Percentiles rank a stretch among this genome's conserved stretches.
Evolutionary conservation across 2,329 filamentous ascomycete genomes (phyloP).

Genomic region (Curvularia hawaiiensis): DNA sequence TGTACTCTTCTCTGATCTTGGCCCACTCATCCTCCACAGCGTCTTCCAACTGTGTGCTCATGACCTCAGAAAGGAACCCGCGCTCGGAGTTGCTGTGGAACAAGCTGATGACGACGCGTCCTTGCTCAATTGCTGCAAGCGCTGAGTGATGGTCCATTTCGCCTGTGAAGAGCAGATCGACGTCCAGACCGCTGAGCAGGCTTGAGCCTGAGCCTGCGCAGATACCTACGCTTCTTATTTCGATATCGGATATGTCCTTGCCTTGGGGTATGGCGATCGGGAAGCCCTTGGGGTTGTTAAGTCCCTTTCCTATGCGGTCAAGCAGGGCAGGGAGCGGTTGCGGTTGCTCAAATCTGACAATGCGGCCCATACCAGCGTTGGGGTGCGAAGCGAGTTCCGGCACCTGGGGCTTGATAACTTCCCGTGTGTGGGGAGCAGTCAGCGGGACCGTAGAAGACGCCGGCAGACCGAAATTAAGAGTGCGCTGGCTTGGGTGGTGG

Average conservation of each 20-base stretch:
- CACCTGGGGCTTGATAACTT: constrained; percentile 58
- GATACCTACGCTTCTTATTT: constrained; percentile 75
- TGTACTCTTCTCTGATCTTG: constrained; percentile 51
- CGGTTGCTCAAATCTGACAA: constrained; percentile 60
- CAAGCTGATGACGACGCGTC: constrained; percentile 79
- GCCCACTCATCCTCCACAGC: constrained; percentile 64
- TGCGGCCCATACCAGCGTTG: constrained; percentile 65
- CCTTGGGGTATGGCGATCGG: constrained; percentile 68
- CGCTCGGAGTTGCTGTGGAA: constrained; percentile 96
- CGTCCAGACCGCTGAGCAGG: constrained; percentile 70
- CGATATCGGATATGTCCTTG: constrained; percentile 57
- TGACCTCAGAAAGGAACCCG: constrained; percentile 73
- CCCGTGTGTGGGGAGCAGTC: constrained; percentile 54
- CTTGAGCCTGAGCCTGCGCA: constrained; percentile 88
- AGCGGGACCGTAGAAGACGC: constrained; percentile 15
- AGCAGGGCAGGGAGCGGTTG: constrained; percentile 64
- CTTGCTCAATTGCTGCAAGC: constrained; percentile 81
- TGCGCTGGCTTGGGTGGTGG: constrained; percentile 55
- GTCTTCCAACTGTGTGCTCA: constrained; percentile 69
- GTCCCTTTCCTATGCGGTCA: constrained; percentile 62
- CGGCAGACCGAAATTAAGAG: constrained; percentile 41
- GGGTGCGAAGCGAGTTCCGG: constrained; percentile 46
- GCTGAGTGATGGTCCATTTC: constrained; percentile 95
- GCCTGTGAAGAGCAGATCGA: constrained; percentile 86
- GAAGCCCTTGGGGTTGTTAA: constrained; percentile 71